Evolutionary conservation across 257 asterid genomes (phyloP).

Genomic region (Cruciata laevipes): DNA sequence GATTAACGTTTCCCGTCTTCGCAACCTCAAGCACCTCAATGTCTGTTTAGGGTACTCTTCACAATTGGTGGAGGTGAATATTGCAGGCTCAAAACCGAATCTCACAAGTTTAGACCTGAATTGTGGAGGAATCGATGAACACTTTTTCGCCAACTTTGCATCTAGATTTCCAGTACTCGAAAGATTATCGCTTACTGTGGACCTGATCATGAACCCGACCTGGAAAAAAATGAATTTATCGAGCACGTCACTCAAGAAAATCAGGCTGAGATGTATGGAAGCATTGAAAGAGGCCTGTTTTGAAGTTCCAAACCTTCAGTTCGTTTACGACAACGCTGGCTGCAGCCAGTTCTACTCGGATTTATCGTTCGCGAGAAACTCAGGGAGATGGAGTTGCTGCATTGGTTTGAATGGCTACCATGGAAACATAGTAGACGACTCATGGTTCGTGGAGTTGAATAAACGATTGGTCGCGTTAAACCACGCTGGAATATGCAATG

Average conservation of each 20-base stretch:
- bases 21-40: not conserved
- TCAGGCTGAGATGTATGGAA: too few relatives aligned
- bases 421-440: not conserved
- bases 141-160: not conserved
- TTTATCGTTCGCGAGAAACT: not conserved
- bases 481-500: too few relatives aligned
- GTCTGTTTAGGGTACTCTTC: too few relatives aligned
- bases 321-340: not conserved
- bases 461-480: not conserved
- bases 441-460: not conserved
- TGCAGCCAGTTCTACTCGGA: too few relatives aligned
- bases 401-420: not conserved
- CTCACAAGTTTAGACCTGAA: not conserved
- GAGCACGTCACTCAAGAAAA: not conserved
- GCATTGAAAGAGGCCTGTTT: too few relatives aligned
- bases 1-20: not conserved
- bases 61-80: not conserved
- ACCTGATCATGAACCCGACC: too few relatives aligned
- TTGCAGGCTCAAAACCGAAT: not conserved
- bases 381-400: not conserved
- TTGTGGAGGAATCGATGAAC: not conserved
- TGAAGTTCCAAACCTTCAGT: too few relatives aligned
- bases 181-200: too few relatives aligned
- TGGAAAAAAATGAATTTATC: not conserved
- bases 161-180: not conserved